Percentiles rank a stretch among this genome's conserved stretches.
phyloP scores from a whole-genome alignment of 176 grass and related monocot genomes.

The Hordeum vulgare region DNA sequence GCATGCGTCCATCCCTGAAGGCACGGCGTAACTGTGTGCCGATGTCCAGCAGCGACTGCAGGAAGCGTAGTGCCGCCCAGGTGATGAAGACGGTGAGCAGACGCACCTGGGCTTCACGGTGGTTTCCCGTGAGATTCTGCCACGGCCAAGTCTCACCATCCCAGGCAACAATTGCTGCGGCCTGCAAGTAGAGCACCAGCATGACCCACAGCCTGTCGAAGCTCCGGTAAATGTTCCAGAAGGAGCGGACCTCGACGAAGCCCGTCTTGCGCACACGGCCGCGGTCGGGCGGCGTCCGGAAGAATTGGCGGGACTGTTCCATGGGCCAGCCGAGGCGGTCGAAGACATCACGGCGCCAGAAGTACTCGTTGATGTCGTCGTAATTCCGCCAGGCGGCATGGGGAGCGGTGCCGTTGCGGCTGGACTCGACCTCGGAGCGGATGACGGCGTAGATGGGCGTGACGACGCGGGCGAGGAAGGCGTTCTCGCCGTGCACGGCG shows the following conservation, averaged over 20 bases:
- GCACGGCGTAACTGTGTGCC: slow-evolving; percentile 76
- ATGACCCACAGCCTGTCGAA: slow-evolving; percentile 94
- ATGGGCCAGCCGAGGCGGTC: slow-evolving; percentile 71
- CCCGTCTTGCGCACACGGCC: slow-evolving; percentile 77
- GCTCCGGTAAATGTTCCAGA: slow-evolving; percentile 84
- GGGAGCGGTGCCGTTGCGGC: slow-evolving; percentile 51
- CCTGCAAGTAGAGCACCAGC: slow-evolving; percentile 78
- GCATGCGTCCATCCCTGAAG: slow-evolving; percentile 53
- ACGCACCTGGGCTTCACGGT: slow-evolving; percentile 30
- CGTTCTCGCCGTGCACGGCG: slow-evolving; percentile 65
- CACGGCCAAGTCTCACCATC: slow-evolving; percentile 45
- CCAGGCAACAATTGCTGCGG: slow-evolving; percentile 69
- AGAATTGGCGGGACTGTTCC: slow-evolving; percentile 64
- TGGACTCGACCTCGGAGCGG: slow-evolving; percentile 53
- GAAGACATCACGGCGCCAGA: slow-evolving; percentile 79
- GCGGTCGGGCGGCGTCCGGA: slow-evolving; percentile 48
- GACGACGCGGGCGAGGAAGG: slow-evolving; percentile 59
- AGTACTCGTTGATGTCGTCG: slow-evolving; percentile 95
- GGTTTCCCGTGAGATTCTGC: slow-evolving; percentile 24
- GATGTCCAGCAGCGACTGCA: slow-evolving; percentile 75
- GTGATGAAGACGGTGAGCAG: slow-evolving; percentile 80
- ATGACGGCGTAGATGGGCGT: slow-evolving; percentile 54
- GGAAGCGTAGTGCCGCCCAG: slow-evolving; percentile 72
- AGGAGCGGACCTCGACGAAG: slow-evolving; percentile 86
- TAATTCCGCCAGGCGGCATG: slow-evolving; percentile 93